Evolutionary conservation across 805 yeast genomes (phyloP).

Genomic region (Starmerella ratchasimensis): DNA sequence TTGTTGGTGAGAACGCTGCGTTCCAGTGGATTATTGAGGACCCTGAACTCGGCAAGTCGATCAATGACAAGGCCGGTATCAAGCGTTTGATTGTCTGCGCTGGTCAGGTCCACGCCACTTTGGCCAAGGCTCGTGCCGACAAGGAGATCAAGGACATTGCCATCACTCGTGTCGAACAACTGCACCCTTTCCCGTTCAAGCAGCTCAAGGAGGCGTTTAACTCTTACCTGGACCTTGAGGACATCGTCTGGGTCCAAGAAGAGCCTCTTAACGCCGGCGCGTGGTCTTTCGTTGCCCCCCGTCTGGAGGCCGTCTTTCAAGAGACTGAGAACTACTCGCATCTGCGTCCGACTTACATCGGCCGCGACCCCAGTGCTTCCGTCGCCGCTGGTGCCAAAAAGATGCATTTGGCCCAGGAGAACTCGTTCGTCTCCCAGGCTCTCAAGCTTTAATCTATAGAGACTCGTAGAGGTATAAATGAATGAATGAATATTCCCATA

Average conservation of each 20-base stretch:
- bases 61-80: constrained; percentile 66
- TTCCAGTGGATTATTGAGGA: constrained; percentile 97
- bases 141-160: constrained; percentile 74
- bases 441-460: constrained; percentile 27
- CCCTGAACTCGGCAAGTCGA: constrained; percentile 64
- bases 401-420: constrained; percentile 80
- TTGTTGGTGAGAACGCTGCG: constrained; percentile 71
- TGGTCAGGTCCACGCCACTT: constrained; percentile 92
- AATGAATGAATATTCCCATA: no score
- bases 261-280: constrained; percentile 97
- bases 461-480: background rate
- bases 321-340: constrained; percentile 60
- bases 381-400: constrained; percentile 96
- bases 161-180: constrained; percentile 76
- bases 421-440: constrained; percentile 67
- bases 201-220: constrained; percentile 75
- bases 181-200: constrained; percentile 98
- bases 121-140: constrained; percentile 75
- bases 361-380: constrained; percentile 95
- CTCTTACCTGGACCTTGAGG: constrained; percentile 69
- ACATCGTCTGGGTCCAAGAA: constrained; percentile 94
- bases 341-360: constrained; percentile 63
- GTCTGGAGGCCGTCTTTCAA: constrained; percentile 60
- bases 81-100: constrained; percentile 72
- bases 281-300: constrained; percentile 68